Conservation (phyloP, 352 stramenopile genomes). For the Phytophthora niederhauseri region DNA sequence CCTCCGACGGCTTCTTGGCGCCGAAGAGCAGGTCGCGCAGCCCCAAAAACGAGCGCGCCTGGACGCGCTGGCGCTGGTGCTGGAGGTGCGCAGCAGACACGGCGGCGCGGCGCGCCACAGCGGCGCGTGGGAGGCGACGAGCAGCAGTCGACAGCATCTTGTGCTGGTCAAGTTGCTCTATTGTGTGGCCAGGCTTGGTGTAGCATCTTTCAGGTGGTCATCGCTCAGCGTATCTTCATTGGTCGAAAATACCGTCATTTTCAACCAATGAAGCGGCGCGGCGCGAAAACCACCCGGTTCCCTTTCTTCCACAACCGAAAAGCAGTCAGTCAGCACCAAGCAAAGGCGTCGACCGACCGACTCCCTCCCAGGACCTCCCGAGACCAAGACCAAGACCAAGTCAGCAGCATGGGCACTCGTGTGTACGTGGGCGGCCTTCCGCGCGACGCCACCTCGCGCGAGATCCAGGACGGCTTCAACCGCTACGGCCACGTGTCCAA, state of each 20-base stretch:
- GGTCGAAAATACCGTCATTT: conserved; percentile 6
- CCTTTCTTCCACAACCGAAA: conserved; percentile 34
- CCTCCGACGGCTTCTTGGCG: conserved; percentile 41
- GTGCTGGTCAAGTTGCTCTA: conserved; percentile 6
- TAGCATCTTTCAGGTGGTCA: neutral
- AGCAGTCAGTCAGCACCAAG: conserved; percentile 27
- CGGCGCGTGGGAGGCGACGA: conserved; percentile 32
- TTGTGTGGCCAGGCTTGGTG: conserved; percentile 13
- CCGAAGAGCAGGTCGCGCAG: conserved; percentile 73
- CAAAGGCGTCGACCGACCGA: conserved; percentile 23
- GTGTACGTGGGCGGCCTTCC: conserved; percentile 86
- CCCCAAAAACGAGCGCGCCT: conserved; percentile 65
- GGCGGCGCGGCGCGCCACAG: conserved; percentile 20
- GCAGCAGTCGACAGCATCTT: conserved; percentile 39
- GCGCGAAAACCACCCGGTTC: neutral
- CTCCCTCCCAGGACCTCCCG: conserved; percentile 1
- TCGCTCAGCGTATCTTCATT: neutral
- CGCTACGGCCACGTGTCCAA: conserved; percentile 88
- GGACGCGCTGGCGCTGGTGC: conserved; percentile 16
- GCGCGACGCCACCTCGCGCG: conserved; percentile 77
- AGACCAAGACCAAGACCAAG: conserved; percentile 21
- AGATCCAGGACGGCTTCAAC: conserved; percentile 84
- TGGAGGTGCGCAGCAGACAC: conserved; percentile 1
- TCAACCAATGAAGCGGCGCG: neutral
- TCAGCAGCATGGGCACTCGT: conserved; percentile 74